phyloP scores from a whole-genome alignment of 441 rosid species.

The Mallotus japonicus region DNA sequence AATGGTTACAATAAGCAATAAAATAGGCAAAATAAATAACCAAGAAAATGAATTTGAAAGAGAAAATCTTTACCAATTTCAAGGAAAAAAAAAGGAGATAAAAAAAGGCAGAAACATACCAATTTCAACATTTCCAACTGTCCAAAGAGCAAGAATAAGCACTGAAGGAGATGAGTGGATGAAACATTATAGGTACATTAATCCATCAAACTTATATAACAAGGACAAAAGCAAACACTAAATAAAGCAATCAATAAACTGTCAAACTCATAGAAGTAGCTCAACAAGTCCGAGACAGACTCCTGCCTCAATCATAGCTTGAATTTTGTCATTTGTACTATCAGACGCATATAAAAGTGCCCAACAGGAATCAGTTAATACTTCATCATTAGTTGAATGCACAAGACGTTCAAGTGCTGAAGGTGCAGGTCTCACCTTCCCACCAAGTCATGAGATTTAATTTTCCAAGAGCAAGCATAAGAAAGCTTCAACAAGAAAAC shows the following conservation, averaged over 20 bases:
- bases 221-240: background rate
- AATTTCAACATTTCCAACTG: constrained; percentile 72
- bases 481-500: background rate
- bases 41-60: too few species aligned
- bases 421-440: constrained; percentile 67
- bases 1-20: too few species aligned
- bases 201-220: background rate
- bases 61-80: too few species aligned
- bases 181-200: constrained; percentile 18
- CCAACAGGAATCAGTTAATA: constrained; percentile 79
- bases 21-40: too few species aligned
- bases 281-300: constrained; percentile 64
- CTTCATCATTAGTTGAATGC: constrained; percentile 72
- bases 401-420: constrained; percentile 60
- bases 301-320: constrained; percentile 64
- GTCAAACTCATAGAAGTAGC: constrained; percentile 50
- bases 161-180: constrained; percentile 75
- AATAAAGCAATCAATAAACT: background rate
- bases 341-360: constrained; percentile 79
- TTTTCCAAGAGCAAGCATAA: background rate
- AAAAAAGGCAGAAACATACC: too few species aligned
- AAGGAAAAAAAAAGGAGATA: too few species aligned
- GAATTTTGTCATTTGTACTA: constrained; percentile 81
- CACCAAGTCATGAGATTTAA: background rate
- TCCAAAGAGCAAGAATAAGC: constrained; percentile 74